Evolutionary conservation across 139 green algal genomes (phyloP).

Genomic region (Edaphochlamys debaryana): DNA sequence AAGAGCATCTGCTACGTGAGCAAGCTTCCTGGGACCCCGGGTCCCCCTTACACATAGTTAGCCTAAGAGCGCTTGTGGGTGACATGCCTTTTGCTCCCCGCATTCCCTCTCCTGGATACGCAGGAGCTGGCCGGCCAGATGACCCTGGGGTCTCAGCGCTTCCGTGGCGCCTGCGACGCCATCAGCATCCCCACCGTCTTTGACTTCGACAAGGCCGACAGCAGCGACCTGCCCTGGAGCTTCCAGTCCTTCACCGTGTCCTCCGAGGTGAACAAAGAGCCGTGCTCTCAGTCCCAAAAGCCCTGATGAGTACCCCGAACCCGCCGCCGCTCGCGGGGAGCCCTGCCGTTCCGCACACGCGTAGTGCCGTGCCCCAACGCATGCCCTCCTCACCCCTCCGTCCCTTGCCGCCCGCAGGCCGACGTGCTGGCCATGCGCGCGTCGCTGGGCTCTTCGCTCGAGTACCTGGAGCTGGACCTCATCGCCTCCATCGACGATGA

Average conservation of each 20-base stretch:
- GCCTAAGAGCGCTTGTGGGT: too few relatives aligned
- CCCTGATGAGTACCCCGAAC: too few relatives aligned
- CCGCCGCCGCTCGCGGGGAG: too few relatives aligned
- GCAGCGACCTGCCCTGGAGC: conserved; percentile 20
- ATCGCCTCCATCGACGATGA: conserved; percentile 15
- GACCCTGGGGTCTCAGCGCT: conserved; percentile 5
- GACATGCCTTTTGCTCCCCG: too few relatives aligned
- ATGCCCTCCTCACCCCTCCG: not conserved
- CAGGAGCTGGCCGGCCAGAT: conserved; percentile 31
- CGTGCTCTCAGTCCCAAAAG: too few relatives aligned
- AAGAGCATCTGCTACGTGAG: conserved; percentile 49
- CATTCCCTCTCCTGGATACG: too few relatives aligned
- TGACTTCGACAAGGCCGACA: not conserved
- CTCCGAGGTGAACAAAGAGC: conserved; percentile 47
- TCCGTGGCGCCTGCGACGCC: conserved; percentile 30
- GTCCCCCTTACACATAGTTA: too few relatives aligned
- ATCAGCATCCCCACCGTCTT: conserved; percentile 13
- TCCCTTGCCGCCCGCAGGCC: conserved; percentile 11
- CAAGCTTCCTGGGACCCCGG: too few relatives aligned
- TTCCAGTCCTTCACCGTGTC: conserved; percentile 56
- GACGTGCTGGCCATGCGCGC: conserved; percentile 62
- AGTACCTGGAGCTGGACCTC: conserved; percentile 67
- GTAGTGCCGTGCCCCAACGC: too few relatives aligned
- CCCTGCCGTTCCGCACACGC: too few relatives aligned
- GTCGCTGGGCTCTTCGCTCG: conserved; percentile 36